Base-by-base conservation (phyloP, 2,329 filamentous ascomycete species). In the Didymosphaeria variabile region DNA sequence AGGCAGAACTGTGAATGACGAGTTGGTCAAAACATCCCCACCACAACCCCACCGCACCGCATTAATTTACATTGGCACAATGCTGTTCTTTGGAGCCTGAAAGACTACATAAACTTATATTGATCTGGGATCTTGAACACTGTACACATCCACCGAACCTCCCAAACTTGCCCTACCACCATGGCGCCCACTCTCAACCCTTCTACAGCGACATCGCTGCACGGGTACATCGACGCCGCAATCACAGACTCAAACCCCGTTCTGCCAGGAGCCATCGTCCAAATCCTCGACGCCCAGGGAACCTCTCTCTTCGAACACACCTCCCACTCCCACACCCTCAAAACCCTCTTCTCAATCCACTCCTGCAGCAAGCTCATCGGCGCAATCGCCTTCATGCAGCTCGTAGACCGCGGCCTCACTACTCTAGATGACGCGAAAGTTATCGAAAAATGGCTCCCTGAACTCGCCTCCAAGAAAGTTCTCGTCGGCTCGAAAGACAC, bases 301-400 rank as follows among this genome's bases (percentile, higher is more conserved):
- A 64, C 67, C 5, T 34, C 50, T 10, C 55, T 73, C 21, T 73
- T 72, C 57, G 61, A 60, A 15, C 61, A 72, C 55, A 64, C 64
- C 42, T 59, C 68, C 12, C 59, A 60, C 21, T 8, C 52, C n/a
- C 59, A 57, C 2, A 63, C 62, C 1, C 49, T 26, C n/a, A 23
- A 62, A 13, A 65, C 69, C 17, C 59, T 72, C 26, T 36, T 55
- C 26, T 55, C 63, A 10, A 52, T 69, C 15, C 64, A 69, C 44
- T 74, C 72, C 10, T 49, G 67, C 36, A 71, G 60, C 55, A 74
- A 74, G 45, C 60, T 72, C 58, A 57, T 72, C 47, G 69, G 67
- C 38, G 62, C 68, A 42, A 64, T 72, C 40, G 66, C 66, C 17
- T 67, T 69, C 59, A 62, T 73, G 57, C 71, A 70, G 44, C 69